These are phyloP conservation scores for Bipolaris oryzae DNA, from an alignment of 2,329 filamentous ascomycete species.

Conservation along the genomic window DNA sequence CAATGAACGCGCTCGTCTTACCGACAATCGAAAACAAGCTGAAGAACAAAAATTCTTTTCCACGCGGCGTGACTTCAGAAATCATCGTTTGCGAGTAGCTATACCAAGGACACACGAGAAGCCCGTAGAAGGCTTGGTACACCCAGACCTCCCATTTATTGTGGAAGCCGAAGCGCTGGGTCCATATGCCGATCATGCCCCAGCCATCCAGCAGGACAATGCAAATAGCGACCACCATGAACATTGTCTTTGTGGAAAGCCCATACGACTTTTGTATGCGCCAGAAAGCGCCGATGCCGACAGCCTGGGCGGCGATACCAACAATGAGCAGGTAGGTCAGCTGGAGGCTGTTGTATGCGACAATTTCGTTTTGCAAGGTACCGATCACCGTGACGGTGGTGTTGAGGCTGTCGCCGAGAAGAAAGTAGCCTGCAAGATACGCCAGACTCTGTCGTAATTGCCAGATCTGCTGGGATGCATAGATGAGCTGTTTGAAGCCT, in stretches of 20 bases:
- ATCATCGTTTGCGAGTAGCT: slow-evolving; percentile 75
- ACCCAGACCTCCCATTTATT: slow-evolving; percentile 60
- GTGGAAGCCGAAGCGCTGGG: slow-evolving; percentile 60
- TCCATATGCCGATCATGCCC: slow-evolving; percentile 66
- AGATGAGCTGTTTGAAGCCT: slow-evolving; percentile 64
- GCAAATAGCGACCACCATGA: slow-evolving; percentile 66
- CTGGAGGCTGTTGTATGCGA: slow-evolving; percentile 68
- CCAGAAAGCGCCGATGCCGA: slow-evolving; percentile 69
- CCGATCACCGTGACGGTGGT: slow-evolving; percentile 72
- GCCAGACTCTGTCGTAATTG: slow-evolving; percentile 68
- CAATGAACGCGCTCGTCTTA: slow-evolving; percentile 71
- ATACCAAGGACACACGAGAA: slow-evolving; percentile 73
- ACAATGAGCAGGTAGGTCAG: slow-evolving; percentile 71
- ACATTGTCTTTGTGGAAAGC: slow-evolving; percentile 70
- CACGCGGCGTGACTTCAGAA: slow-evolving; percentile 69
- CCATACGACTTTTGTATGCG: slow-evolving; percentile 64
- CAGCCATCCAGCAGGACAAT: slow-evolving; percentile 67
- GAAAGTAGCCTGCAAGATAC: slow-evolving; percentile 68
- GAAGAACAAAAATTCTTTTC: slow-evolving; percentile 75
- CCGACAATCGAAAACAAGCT: slow-evolving; percentile 71
- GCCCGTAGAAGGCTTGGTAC: slow-evolving; percentile 63
- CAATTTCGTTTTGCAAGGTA: slow-evolving; percentile 69
- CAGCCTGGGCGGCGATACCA: slow-evolving; percentile 66
- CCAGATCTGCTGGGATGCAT: slow-evolving; percentile 66
- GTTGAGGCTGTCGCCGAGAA: slow-evolving; percentile 72